Evolutionary conservation across 2,329 filamentous ascomycete genomes (phyloP).

Genomic region (Fusarium citri): DNA sequence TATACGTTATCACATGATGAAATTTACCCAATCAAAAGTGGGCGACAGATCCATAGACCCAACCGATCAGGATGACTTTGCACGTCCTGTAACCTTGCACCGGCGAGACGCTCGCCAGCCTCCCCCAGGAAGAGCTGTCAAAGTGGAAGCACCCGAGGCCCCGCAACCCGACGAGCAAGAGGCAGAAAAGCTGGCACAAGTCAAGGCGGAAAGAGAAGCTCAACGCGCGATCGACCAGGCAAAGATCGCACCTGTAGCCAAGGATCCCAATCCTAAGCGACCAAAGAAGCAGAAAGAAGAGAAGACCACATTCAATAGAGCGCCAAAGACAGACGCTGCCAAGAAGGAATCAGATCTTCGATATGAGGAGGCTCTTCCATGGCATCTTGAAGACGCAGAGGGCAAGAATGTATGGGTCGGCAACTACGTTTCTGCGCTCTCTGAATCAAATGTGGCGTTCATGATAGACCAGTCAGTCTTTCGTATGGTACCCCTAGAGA

Average conservation of each 20-base stretch:
- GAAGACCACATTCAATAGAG: slow-evolving; percentile 86
- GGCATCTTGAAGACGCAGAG: slow-evolving; percentile 97
- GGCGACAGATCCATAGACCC: slow-evolving; percentile 74
- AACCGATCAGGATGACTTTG: slow-evolving; percentile 79
- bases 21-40: slow-evolving; percentile 72
- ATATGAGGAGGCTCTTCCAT: slow-evolving; percentile 95
- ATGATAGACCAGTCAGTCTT: slow-evolving; percentile 77
- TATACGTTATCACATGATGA: slow-evolving; percentile 87
- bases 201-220: slow-evolving; percentile 82
- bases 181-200: slow-evolving; percentile 73
- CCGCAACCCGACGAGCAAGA: slow-evolving; percentile 66
- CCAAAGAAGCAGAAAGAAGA: slow-evolving; percentile 79
- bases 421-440: slow-evolving; percentile 88
- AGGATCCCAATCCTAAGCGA: slow-evolving; percentile 63
- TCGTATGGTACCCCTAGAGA: slow-evolving; percentile 90
- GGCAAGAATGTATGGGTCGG: slow-evolving; percentile 95
- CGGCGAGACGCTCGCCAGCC: slow-evolving; percentile 84
- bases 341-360: slow-evolving; percentile 79
- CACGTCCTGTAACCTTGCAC: slow-evolving; percentile 87
- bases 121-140: slow-evolving; percentile 71
- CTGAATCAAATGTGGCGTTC: slow-evolving; percentile 84
- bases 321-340: slow-evolving; percentile 82
- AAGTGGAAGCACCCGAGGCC: slow-evolving; percentile 65
- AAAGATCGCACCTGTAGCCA: slow-evolving; percentile 88
- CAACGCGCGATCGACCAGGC: slow-evolving; percentile 89